Percentiles rank a stretch among this genome's conserved stretches.
These are phyloP conservation scores for Vigna nakashimae DNA, from an alignment of 306 rosid genomes.

Conservation along the genomic window DNA sequence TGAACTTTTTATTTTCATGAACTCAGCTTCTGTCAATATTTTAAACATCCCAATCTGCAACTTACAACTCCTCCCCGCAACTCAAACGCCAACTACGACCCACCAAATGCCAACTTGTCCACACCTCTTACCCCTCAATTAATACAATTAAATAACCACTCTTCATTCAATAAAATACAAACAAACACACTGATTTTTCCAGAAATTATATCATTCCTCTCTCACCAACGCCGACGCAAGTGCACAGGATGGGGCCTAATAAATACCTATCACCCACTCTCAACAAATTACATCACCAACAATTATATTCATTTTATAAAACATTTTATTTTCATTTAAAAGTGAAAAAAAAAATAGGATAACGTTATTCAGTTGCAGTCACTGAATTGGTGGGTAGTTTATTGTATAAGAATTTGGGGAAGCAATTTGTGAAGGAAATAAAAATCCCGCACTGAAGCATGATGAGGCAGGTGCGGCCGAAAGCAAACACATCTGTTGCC, in stretches of 20 bases:
- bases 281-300: background rate
- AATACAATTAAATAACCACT: background rate
- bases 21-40: slow-evolving; percentile 1
- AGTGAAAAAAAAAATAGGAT: too few relatives aligned
- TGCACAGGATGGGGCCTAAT: slow-evolving; percentile 24
- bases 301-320: too few relatives aligned
- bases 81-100: background rate
- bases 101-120: slow-evolving; percentile 35
- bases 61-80: background rate
- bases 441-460: background rate
- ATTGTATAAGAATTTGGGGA: background rate
- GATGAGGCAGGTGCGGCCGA: slow-evolving; percentile 42
- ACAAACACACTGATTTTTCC: background rate
- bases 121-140: background rate
- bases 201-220: slow-evolving; percentile 9
- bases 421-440: background rate
- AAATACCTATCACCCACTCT: background rate
- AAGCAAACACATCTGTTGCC: slow-evolving; percentile 36
- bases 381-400: too few relatives aligned
- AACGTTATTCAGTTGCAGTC: too few relatives aligned
- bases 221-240: slow-evolving; percentile 6
- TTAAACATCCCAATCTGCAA: slow-evolving; percentile 33
- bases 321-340: too few relatives aligned
- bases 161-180: background rate
- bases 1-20: slow-evolving; percentile 23